Base-by-base conservation (phyloP, 2,329 filamentous ascomycete species). In the Aspergillus intermedius region DNA sequence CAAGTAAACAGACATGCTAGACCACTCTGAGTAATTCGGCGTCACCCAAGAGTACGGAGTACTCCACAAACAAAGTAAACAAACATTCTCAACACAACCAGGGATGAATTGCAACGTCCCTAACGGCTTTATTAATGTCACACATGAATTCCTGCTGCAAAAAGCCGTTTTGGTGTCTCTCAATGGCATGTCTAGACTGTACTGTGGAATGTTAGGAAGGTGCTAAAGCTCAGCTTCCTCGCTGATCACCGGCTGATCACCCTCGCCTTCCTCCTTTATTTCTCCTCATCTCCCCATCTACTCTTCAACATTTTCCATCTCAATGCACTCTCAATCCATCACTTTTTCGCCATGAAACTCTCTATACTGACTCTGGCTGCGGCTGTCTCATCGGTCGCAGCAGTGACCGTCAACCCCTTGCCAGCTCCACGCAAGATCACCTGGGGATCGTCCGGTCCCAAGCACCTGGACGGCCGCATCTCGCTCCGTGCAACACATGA, bases 401-500 rank as follows among this genome's bases (percentile, higher is more conserved):
- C 75, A 25, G 74, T 80, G 46, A 65, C 66, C 37, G 77, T 75
- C 49, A 79, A 80, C 54, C 77, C 77, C 48, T 70, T 80, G 39
- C 77, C 77, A 43, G 77, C 77, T 42, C 77, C 77, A 5, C 70
- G 71, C 47, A 70, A 69, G 49, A 78, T 80, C 56, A 72, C 70
- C 46, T 80, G 77, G 77, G 77, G 75, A 13, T 65, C 65, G 12
- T 73, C 74, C 2, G 77, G 77, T n/a, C 70, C 76, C 30, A 73
- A 73, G 52, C 55, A 65, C 23, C 62, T 80, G 15, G 57, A 61
- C 12, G 61, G 60, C 10, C 50, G 63, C 30, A 60, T 78, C 17
- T 54, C 59, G 3, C 62, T 78, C 43, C 69, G 66, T 21, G 66
- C 66, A 13, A 55, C 67, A 6, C 49, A 67, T 42, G 63, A 57